Evolutionary conservation across 208 protist species (phyloP).

Genomic region (Tetramitus jugosus): DNA sequence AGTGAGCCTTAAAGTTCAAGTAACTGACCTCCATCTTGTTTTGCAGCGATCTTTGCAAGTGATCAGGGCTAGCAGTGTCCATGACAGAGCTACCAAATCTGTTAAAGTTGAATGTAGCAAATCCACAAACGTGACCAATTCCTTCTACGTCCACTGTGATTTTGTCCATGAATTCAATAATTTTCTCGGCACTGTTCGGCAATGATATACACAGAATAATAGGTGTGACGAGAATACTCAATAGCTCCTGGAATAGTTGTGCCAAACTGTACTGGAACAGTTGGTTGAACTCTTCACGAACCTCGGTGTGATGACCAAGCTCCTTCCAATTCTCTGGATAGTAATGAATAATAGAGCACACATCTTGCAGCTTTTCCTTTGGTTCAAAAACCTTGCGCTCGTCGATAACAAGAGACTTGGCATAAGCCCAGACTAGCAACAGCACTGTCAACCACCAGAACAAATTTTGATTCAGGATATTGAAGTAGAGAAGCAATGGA

Average conservation of each 20-base stretch:
- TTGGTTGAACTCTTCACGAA: neutral
- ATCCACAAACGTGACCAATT: constrained; percentile 4
- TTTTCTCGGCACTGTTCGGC: neutral
- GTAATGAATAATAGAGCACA: neutral
- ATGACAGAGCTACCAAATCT: neutral
- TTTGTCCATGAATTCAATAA: neutral
- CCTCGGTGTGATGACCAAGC: neutral
- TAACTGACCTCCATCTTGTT: constrained; percentile 8
- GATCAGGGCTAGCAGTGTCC: neutral
- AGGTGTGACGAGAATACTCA: neutral
- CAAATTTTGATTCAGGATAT: constrained; percentile 14
- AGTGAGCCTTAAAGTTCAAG: neutral
- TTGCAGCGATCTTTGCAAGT: neutral
- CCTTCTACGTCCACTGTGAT: neutral
- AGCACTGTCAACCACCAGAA: constrained; percentile 26
- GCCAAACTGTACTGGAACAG: neutral
- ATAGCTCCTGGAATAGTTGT: neutral
- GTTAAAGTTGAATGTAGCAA: constrained; percentile 12
- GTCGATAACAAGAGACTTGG: neutral
- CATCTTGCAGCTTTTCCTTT: neutral
- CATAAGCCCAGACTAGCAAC: neutral
- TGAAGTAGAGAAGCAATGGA: constrained; percentile 5
- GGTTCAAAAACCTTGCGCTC: neutral
- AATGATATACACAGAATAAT: neutral
- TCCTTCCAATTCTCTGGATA: neutral